Percentiles rank a stretch among this genome's conserved stretches.
Evolutionary conservation across 345 rosid genomes (phyloP).

Genomic region (Rhodomyrtus tomentosa): DNA sequence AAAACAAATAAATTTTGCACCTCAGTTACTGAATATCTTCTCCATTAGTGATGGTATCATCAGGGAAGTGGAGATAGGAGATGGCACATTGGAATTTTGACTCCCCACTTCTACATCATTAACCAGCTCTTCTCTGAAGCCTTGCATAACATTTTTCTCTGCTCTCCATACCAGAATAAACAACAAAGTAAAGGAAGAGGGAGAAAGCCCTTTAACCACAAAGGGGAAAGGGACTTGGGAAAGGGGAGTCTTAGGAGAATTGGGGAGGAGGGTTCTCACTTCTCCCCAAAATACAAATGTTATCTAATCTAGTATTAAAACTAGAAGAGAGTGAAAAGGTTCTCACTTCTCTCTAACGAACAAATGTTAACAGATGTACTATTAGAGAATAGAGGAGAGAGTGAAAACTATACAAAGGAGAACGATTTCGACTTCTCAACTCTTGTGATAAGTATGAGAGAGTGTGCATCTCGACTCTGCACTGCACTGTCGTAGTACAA

Average conservation of each 20-base stretch:
- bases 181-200: neutral
- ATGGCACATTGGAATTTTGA: neutral
- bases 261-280: neutral
- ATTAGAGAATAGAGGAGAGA: neutral
- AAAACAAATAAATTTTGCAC: neutral
- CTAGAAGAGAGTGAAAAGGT: neutral
- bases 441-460: neutral
- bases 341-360: neutral
- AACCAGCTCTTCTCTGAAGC: neutral
- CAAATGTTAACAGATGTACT: neutral
- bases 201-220: neutral
- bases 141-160: neutral
- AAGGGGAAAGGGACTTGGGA: neutral
- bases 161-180: neutral
- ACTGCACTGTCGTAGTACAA: neutral
- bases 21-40: neutral
- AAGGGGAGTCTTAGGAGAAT: neutral
- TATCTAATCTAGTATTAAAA: neutral
- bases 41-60: neutral
- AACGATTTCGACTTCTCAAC: neutral
- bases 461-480: neutral
- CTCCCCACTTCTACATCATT: neutral
- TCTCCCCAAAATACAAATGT: neutral
- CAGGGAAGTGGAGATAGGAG: neutral
- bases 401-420: neutral